Percentiles rank a stretch among this genome's conserved stretches.
Evolutionary conservation across 2,329 filamentous ascomycete species (phyloP).

Genomic region (Claviceps citrina): DNA sequence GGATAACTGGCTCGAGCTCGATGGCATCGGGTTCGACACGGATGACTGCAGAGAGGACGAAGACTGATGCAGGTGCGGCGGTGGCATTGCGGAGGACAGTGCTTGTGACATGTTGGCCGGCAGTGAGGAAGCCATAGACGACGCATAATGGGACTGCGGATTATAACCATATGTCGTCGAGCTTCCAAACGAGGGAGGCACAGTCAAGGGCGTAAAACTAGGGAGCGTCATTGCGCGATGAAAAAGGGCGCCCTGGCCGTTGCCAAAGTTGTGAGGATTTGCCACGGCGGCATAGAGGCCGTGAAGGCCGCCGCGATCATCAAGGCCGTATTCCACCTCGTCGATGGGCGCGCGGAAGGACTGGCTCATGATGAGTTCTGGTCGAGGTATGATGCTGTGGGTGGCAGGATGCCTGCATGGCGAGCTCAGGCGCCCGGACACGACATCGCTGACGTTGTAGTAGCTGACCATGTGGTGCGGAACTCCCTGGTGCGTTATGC

Average conservation of each 20-base stretch:
- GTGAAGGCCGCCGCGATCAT: slow-evolving; percentile 1
- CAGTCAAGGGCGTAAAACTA: slow-evolving; percentile 7
- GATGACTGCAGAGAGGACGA: slow-evolving; percentile 8
- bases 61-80: slow-evolving; percentile 2
- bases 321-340: slow-evolving; percentile 30
- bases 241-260: slow-evolving; percentile 7
- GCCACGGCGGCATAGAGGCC: slow-evolving; percentile 7
- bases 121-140: slow-evolving; percentile 5
- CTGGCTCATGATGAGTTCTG: slow-evolving; percentile 42
- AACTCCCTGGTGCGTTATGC: slow-evolving; percentile 56
- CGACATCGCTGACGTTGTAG: slow-evolving; percentile 70
- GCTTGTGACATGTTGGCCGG: slow-evolving; percentile 4
- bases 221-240: slow-evolving; percentile 15
- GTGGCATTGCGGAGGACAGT: neutral
- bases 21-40: slow-evolving; percentile 7
- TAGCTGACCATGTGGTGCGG: slow-evolving; percentile 81
- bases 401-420: slow-evolving; percentile 34
- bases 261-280: slow-evolving; percentile 7
- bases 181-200: neutral
- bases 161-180: slow-evolving; percentile 8
- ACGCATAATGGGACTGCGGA: slow-evolving; percentile 3
- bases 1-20: slow-evolving; percentile 1
- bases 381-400: slow-evolving; percentile 34
- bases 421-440: slow-evolving; percentile 39
- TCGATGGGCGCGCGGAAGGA: slow-evolving; percentile 54